These are phyloP conservation scores for Diversispora eburnea DNA, from an alignment of 192 early-diverging fungal species.

Conservation along the genomic window DNA sequence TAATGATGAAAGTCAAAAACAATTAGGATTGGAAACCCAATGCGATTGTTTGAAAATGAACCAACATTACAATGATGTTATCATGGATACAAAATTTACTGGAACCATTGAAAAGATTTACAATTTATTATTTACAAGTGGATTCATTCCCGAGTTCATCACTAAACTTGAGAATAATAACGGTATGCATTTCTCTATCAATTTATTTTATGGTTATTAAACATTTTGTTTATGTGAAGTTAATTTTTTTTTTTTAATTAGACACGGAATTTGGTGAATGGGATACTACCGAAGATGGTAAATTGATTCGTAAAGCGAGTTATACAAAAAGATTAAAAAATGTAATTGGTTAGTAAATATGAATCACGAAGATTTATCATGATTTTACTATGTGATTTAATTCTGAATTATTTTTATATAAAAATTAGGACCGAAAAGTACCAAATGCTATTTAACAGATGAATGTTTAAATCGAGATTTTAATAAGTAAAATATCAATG, in stretches of 20 bases:
- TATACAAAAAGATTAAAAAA: constrained; percentile 38
- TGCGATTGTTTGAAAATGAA: constrained; percentile 39
- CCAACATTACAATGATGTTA: constrained; percentile 29
- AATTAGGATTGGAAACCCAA: neutral
- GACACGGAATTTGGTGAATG: constrained; percentile 34
- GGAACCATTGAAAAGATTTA: constrained; percentile 38
- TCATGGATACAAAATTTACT: constrained; percentile 34
- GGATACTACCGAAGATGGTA: constrained; percentile 11
- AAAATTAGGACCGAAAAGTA: constrained; percentile 38
- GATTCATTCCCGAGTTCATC: constrained; percentile 33
- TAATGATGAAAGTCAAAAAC: too few species aligned
- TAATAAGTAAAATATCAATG: constrained; percentile 29
- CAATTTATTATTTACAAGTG: constrained; percentile 38
- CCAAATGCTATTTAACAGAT: constrained; percentile 46
- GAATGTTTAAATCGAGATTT: constrained; percentile 42
- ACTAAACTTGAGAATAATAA: constrained; percentile 22
- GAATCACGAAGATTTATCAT: neutral
- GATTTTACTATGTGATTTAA: too few species aligned
- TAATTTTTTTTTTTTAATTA: constrained; percentile 13
- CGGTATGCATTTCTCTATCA: constrained; percentile 4
- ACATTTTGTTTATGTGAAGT: neutral
- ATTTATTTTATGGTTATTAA: too few species aligned
- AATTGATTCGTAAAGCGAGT: constrained; percentile 21
- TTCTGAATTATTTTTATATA: neutral
- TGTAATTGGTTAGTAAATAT: constrained; percentile 32